These are phyloP conservation scores for Pleurotus eryngii DNA, from an alignment of 768 basidiomycete genomes.

Conservation along the genomic window DNA sequence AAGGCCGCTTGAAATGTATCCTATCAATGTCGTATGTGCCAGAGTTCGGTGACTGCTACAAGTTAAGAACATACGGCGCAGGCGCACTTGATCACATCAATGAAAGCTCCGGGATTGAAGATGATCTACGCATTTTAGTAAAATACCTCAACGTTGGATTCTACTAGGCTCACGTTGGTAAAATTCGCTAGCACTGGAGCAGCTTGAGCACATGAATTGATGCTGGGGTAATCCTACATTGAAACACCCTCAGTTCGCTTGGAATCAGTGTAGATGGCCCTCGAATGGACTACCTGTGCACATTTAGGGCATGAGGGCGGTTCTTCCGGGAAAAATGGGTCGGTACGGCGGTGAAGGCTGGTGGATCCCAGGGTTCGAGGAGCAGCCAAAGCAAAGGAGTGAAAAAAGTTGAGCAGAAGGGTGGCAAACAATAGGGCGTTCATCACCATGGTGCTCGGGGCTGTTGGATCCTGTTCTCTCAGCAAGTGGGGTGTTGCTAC, in stretches of 20 bases:
- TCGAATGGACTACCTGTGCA: conserved; percentile 31
- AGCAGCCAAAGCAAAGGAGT: conserved; percentile 5
- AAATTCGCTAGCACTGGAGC: conserved; percentile 57
- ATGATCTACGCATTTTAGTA: conserved; percentile 41
- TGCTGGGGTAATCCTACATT: conserved; percentile 43
- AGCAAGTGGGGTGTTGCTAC: too few relatives aligned
- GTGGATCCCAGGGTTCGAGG: background rate
- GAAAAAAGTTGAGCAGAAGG: background rate
- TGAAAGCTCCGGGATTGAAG: conserved; percentile 61
- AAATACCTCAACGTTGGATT: background rate
- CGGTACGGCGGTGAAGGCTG: conserved; percentile 6
- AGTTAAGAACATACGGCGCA: conserved; percentile 37
- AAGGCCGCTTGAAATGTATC: conserved; percentile 41
- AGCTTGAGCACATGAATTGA: conserved; percentile 56
- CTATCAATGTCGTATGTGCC: background rate
- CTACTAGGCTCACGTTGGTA: conserved; percentile 35
- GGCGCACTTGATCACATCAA: conserved; percentile 60
- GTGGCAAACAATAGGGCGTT: background rate
- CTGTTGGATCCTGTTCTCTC: too few relatives aligned
- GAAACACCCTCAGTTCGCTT: background rate
- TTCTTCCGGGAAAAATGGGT: conserved; percentile 49
- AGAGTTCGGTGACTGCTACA: conserved; percentile 31
- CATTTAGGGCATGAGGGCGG: conserved; percentile 62
- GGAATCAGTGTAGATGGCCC: background rate
- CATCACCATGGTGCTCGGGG: too few relatives aligned